Evolutionary conservation across 2,329 filamentous ascomycete genomes (phyloP), one percentile per base, ranked within the genome.

Genomic region (Metarhizium guizhouense): DNA sequence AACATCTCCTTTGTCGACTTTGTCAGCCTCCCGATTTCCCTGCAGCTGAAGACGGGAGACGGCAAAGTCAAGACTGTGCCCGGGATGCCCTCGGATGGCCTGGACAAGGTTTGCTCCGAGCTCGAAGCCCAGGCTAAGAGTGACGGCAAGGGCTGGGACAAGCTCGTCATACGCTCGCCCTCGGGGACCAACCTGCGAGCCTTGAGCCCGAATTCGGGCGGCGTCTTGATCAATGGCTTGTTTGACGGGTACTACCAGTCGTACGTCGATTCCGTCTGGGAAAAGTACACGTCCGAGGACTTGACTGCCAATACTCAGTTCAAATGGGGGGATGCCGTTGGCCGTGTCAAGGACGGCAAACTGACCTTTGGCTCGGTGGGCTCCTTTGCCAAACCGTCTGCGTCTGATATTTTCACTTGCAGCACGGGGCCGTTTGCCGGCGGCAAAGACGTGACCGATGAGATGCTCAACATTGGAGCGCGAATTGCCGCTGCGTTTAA

Each of bases 1-100:
- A 88, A 88, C 62, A 84, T 92, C 62, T 83, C 78, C 59, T 86
- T 87, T 66, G 88, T 92, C 54, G 88, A 92, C 72, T 92, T 92
- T 69, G 80, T 90, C 58, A 74, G 74, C 62, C 67, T 86, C 61
- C 84, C 86, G n/a, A 77, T 87, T 53, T 77, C 80, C 1, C 75
- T 86, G 59, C 66, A 70, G 57, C 76, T 86, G 49, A 69, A 70
- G 54, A 79, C 76, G 58, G 72, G 72, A 20, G 66, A 69, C 48
- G 80, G 78, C 48, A 59, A 61, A 11, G 65, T 71, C 18, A 75
- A 76, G 59, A 70, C 65, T 16, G 80, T 83, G 10, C 66, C 68
- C n/a, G 81, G 81, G 29, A 68, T 82, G 58, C 74, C 74, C 2
- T 53, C 68, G 40, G 69, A 73, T 56, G 80, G 76, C 7, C 71